These are phyloP conservation scores for Hypholoma sublateritium DNA, from an alignment of 768 basidiomycete species.

Conservation along the genomic window DNA sequence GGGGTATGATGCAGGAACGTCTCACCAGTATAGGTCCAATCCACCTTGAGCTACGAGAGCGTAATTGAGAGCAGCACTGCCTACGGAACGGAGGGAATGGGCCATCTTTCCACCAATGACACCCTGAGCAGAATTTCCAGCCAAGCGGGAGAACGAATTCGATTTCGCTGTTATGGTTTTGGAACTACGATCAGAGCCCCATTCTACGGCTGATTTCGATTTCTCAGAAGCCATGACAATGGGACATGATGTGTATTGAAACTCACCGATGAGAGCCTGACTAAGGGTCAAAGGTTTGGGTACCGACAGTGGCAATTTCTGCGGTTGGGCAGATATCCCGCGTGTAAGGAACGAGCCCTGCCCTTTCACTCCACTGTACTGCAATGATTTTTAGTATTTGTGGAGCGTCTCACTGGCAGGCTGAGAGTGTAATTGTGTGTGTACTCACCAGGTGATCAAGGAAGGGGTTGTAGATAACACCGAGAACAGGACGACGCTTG, in stretches of 20 bases:
- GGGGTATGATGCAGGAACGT: background rate
- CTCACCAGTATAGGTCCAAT: constrained; percentile 84
- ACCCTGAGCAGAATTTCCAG: constrained; percentile 63
- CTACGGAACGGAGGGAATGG: constrained; percentile 80
- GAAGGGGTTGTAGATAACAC: constrained; percentile 94
- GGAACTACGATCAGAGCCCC: constrained; percentile 76
- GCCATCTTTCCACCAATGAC: constrained; percentile 79
- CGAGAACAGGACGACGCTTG: constrained; percentile 77
- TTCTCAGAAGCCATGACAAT: background rate
- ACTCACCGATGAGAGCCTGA: constrained; percentile 66
- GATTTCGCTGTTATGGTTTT: constrained; percentile 57
- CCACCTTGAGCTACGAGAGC: constrained; percentile 86
- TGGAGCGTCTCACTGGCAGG: background rate
- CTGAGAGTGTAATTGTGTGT: background rate
- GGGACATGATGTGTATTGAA: background rate
- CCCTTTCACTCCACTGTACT: constrained; percentile 80
- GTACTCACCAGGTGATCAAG: constrained; percentile 70
- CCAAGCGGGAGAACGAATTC: constrained; percentile 69
- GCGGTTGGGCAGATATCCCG: constrained; percentile 36
- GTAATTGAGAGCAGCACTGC: constrained; percentile 83
- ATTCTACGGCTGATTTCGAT: constrained; percentile 71
- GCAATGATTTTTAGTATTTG: background rate
- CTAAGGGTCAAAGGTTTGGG: constrained; percentile 67
- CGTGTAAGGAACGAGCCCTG: constrained; percentile 77
- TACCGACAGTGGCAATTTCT: constrained; percentile 64